Base-by-base conservation (phyloP, 1,139 yeast genomes). In the Blastobotrys apis region DNA sequence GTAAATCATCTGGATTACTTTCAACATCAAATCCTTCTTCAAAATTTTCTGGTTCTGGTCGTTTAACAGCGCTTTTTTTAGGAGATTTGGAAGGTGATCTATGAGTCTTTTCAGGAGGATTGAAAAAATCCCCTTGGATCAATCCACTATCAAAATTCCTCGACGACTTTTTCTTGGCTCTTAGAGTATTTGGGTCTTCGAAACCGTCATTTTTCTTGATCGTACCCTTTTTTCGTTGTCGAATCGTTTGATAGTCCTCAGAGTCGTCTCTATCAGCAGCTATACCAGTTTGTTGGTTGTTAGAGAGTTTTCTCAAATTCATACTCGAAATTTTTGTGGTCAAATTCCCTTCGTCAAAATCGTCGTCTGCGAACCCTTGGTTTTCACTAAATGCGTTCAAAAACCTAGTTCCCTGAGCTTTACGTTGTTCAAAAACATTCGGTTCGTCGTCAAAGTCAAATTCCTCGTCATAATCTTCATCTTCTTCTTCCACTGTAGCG, bases 11-110 rank as follows among this genome's bases (percentile, higher is more conserved):
- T 12, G 37, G 31, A n/a, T 41, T 45, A 19, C 34, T 47, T 12
- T 41, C 54, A 21, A 53, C 39, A 8, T 51, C 56, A 32, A 54
- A 52, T 21, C 53, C 57, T 13, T 51, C 55, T 31, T 52, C 57
- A 32, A 51, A 43, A 12, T 43, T 39, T 19, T 48, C 52, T 15
- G 35, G 19, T 12, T 4, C 31, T 15, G 15, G 29, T 32, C 17
- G 40, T 41, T n/a, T 22, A 17, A 3, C 8, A 5, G 26, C 19
- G 17, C 15, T 32, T 26, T 22, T 23, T 22, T 34, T 26, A 15
- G 50, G 44, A 10, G 48, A 25, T 33, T 31, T 39, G 25, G 15
- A 10, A 12, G 31, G 31, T 15, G 31, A 27, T 10, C 9, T 6
- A 6, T 10, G 26, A 6, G 26, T 23, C n/a, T n/a, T n/a, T 23